phyloP scores from a whole-genome alignment of 177 flowering plant species.

The Vitis hybrid region DNA sequence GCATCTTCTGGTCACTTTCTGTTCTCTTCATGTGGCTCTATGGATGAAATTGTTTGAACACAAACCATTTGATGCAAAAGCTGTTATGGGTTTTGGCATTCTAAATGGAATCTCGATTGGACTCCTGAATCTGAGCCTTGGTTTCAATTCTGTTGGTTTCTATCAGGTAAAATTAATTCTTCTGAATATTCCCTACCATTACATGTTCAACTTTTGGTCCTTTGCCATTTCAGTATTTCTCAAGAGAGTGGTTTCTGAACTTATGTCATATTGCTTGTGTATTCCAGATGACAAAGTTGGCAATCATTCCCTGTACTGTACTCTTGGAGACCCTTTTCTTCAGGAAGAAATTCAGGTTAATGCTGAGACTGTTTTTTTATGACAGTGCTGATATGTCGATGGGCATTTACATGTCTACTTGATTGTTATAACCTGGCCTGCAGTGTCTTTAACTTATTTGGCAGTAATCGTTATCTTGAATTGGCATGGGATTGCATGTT shows the following conservation, averaged over 20 bases:
- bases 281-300: slow-evolving; percentile 90
- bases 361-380: slow-evolving; percentile 3
- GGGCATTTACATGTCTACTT: too few species aligned
- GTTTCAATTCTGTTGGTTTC: slow-evolving; percentile 97
- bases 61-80: slow-evolving; percentile 88
- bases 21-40: slow-evolving; percentile 92
- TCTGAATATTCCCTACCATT: neutral
- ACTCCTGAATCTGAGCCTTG: slow-evolving; percentile 89
- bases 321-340: slow-evolving; percentile 91
- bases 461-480: too few species aligned
- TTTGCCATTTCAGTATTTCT: neutral
- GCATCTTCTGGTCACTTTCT: slow-evolving; percentile 97
- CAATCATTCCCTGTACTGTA: slow-evolving; percentile 95
- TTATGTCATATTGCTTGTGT: slow-evolving; percentile 5
- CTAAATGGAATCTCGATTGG: slow-evolving; percentile 96
- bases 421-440: too few species aligned
- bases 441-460: too few species aligned
- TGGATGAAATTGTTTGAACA: slow-evolving; percentile 92
- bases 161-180: slow-evolving; percentile 64
- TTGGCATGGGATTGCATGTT: too few species aligned
- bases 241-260: too few species aligned
- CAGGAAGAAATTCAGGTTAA: slow-evolving; percentile 82
- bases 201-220: neutral
- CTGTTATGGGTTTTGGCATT: slow-evolving; percentile 94
- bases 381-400: too few species aligned